Percentiles rank a stretch among this genome's conserved stretches.
These are phyloP conservation scores for Candida jianshihensis DNA, from an alignment of 805 yeast species.

Conservation along the genomic window DNA sequence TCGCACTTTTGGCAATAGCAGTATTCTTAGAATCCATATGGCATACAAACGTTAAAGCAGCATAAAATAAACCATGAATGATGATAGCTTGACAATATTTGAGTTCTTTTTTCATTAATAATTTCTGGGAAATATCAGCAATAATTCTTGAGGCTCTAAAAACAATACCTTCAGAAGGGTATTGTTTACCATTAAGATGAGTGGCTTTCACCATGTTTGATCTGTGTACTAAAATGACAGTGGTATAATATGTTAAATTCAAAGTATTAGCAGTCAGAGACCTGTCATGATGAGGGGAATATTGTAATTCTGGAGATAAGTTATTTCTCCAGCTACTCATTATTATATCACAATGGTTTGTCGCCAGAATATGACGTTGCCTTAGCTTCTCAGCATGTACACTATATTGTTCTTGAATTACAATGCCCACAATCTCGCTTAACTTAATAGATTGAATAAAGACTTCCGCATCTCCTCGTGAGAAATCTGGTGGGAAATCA, in stretches of 20 bases:
- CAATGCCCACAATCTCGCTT: slow-evolving; percentile 65
- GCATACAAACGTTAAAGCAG: slow-evolving; percentile 64
- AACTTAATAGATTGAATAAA: slow-evolving; percentile 59
- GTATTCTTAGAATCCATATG: slow-evolving; percentile 42
- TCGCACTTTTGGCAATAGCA: slow-evolving; percentile 30
- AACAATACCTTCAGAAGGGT: slow-evolving; percentile 49
- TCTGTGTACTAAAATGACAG: slow-evolving; percentile 65
- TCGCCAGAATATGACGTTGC: slow-evolving; percentile 36
- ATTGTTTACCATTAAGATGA: slow-evolving; percentile 22
- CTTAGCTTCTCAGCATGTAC: slow-evolving; percentile 55
- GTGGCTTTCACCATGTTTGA: slow-evolving; percentile 48
- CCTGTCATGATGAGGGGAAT: slow-evolving; percentile 45
- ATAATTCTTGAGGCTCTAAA: slow-evolving; percentile 79
- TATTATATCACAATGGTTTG: slow-evolving; percentile 60
- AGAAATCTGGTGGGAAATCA: slow-evolving; percentile 53
- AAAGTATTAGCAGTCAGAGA: slow-evolving; percentile 49
- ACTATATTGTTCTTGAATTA: slow-evolving; percentile 61
- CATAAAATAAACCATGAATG: slow-evolving; percentile 53
- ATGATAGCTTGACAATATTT: slow-evolving; percentile 50
- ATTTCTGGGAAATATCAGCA: slow-evolving; percentile 51
- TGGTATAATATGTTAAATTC: slow-evolving; percentile 64
- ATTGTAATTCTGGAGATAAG: slow-evolving; percentile 56
- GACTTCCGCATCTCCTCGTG: slow-evolving; percentile 44
- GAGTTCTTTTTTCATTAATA: slow-evolving; percentile 43
- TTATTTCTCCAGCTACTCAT: slow-evolving; percentile 72